Conservation (phyloP, 768 basidiomycete species). For the Suillus clintonianus region DNA sequence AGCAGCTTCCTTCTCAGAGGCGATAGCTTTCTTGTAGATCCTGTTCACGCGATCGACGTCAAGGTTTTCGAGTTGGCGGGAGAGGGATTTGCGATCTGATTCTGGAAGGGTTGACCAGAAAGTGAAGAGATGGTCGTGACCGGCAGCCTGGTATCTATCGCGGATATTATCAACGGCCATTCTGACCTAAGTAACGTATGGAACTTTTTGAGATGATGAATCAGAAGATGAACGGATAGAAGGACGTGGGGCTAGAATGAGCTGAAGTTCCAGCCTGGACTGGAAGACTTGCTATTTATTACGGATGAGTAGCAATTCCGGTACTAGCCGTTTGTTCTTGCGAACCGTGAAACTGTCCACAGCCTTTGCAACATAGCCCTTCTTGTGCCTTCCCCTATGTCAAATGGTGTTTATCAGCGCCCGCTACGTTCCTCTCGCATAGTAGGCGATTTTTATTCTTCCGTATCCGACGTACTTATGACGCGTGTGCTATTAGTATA, state of each 20-base stretch:
- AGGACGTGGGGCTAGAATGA: slow-evolving; percentile 1
- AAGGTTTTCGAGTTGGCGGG: slow-evolving; percentile 73
- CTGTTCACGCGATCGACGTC: slow-evolving; percentile 91
- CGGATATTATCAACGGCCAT: slow-evolving; percentile 63
- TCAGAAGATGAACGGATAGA: background rate
- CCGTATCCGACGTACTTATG: background rate
- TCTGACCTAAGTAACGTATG: slow-evolving; percentile 19
- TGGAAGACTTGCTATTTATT: slow-evolving; percentile 6
- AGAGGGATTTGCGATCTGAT: slow-evolving; percentile 61
- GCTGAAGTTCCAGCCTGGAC: too few relatives aligned
- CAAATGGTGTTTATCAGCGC: background rate
- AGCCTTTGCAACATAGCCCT: slow-evolving; percentile 1
- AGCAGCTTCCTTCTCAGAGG: slow-evolving; percentile 56
- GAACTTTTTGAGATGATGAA: background rate
- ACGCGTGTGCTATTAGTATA: background rate
- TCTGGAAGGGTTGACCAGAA: slow-evolving; percentile 80
- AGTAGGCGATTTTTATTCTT: background rate
- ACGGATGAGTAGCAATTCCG: background rate
- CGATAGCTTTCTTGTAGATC: slow-evolving; percentile 77
- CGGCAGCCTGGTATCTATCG: slow-evolving; percentile 71
- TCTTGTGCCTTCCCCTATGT: background rate
- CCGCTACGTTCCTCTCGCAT: background rate
- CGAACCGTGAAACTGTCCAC: slow-evolving; percentile 6
- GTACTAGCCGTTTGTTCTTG: background rate
- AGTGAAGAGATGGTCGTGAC: slow-evolving; percentile 86